Evolutionary conservation across 257 asterid species (phyloP).

Genomic region (Agastache rugosa): DNA sequence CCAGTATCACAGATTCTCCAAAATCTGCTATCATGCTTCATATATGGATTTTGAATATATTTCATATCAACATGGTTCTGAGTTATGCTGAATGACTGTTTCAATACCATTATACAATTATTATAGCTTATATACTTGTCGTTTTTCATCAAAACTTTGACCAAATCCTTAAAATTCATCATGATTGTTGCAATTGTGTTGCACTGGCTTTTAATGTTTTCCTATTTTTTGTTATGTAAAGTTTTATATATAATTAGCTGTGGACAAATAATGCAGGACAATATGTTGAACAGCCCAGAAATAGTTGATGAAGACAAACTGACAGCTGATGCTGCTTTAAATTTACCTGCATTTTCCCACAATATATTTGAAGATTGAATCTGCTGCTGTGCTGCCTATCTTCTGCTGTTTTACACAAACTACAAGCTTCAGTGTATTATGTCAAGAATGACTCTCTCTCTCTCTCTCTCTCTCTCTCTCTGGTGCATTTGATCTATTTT

Average conservation of each 20-base stretch:
- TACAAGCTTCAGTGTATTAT: too few species aligned
- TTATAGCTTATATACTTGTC: too few species aligned
- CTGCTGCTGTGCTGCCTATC: not conserved
- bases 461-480: not conserved
- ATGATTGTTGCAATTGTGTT: not conserved
- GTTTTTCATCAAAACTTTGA: not conserved
- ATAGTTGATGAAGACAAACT: slow-evolving; percentile 60
- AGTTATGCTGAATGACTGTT: not conserved
- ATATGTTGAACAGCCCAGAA: slow-evolving; percentile 31
- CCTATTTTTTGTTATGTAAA: not conserved
- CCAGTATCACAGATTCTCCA: not conserved
- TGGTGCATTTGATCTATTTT: not conserved
- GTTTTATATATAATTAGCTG: not conserved
- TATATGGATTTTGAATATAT: not conserved
- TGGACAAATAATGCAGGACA: slow-evolving; percentile 41
- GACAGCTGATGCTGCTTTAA: slow-evolving; percentile 53
- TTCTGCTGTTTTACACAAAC: not conserved
- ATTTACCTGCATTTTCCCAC: slow-evolving; percentile 53
- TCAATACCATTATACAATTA: not conserved
- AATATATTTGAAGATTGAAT: slow-evolving; percentile 38
- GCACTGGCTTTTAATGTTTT: not conserved
- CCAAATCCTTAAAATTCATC: not conserved
- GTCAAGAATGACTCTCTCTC: not conserved
- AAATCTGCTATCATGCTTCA: not conserved
- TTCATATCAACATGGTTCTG: not conserved